Percentiles rank a stretch among this genome's conserved stretches.
These are phyloP conservation scores for Ogataea siamensis DNA, from an alignment of 805 yeast species.

Conservation along the genomic window DNA sequence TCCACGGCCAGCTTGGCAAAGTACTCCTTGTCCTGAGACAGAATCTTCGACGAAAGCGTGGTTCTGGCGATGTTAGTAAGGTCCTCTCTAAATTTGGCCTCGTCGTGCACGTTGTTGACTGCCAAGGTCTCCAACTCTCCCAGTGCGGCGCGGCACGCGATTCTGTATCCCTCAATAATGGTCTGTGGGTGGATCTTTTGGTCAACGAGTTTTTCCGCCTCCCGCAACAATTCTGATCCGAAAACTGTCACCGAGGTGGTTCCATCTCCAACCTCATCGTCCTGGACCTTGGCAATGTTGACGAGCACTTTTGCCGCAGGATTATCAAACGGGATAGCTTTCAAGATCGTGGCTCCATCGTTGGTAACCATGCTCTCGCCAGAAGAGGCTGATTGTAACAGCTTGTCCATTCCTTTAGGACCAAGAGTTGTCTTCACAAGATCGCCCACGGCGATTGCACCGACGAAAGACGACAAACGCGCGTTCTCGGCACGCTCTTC, in stretches of 20 bases:
- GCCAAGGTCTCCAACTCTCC: slow-evolving; percentile 75
- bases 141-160: slow-evolving; percentile 84
- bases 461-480: slow-evolving; percentile 94
- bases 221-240: slow-evolving; percentile 87
- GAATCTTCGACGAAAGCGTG: slow-evolving; percentile 87
- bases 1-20: slow-evolving; percentile 91
- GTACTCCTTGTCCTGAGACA: slow-evolving; percentile 90
- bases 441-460: slow-evolving; percentile 99
- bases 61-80: slow-evolving; percentile 87
- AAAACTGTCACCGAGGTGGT: slow-evolving; percentile 94
- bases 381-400: slow-evolving; percentile 82
- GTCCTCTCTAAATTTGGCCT: slow-evolving; percentile 67
- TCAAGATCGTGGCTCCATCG: slow-evolving; percentile 97
- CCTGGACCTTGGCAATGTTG: slow-evolving; percentile 93
- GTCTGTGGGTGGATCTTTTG: slow-evolving; percentile 97
- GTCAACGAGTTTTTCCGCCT: slow-evolving; percentile 90
- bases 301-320: slow-evolving; percentile 97
- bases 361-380: slow-evolving; percentile 83
- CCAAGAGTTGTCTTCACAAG: slow-evolving; percentile 92
- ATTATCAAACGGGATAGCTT: slow-evolving; percentile 90
- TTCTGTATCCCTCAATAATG: slow-evolving; percentile 91
- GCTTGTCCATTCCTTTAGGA: slow-evolving; percentile 98
- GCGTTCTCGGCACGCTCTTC: slow-evolving; percentile 99
- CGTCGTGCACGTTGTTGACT: slow-evolving; percentile 62
- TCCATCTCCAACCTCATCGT: slow-evolving; percentile 98